Evolutionary conservation across 148 eudicot genomes (phyloP), one percentile per base, ranked within the genome.

Genomic region (Chenopodium formosanum): DNA sequence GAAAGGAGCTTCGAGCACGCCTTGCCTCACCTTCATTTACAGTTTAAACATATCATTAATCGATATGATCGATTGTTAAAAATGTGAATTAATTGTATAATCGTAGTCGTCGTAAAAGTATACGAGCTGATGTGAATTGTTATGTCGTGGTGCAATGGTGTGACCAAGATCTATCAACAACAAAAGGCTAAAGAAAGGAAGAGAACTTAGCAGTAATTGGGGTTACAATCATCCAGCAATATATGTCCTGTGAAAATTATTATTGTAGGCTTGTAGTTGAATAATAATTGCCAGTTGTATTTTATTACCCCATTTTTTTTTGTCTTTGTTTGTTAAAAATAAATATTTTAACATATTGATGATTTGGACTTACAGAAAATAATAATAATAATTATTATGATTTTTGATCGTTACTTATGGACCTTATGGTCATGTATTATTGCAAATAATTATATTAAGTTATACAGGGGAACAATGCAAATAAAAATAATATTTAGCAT

Each of bases 1-100:
- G 98, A 81, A 94, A 92, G 82, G 97, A 94, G 20, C 90, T 94
- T 7, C 88, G 97, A 80, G 89, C 91, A 64, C 88, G 87, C 66
- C 91, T 92, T 0, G 83, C 87, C 44, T 34, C 82, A 1, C 63
- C 72, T 2, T 2, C 69, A 4, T 2, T 82, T 10, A 19, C 40
- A 29, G 25, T 72, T 60, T 29, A 34, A 17, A 9, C 7, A 4
- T 48, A 5, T 29, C 7, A 27, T 47, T 2, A 20, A 32, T 37
- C 7, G 29, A 37, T 40, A 34, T 4, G 40, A 40, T 16, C 4
- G 19, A 11, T 69, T 32, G 3, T 9, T 22, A 48, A 37, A 72
- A 58, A 67, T 80, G 70, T 72, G 75, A 72, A 72, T 72, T 72
- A 72, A n/a, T 2, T 44, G 13, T 46, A 44, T n/a, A 22, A 72